Base-by-base conservation (phyloP, 2,329 filamentous ascomycete genomes). In the Zymoseptoria brevis region DNA sequence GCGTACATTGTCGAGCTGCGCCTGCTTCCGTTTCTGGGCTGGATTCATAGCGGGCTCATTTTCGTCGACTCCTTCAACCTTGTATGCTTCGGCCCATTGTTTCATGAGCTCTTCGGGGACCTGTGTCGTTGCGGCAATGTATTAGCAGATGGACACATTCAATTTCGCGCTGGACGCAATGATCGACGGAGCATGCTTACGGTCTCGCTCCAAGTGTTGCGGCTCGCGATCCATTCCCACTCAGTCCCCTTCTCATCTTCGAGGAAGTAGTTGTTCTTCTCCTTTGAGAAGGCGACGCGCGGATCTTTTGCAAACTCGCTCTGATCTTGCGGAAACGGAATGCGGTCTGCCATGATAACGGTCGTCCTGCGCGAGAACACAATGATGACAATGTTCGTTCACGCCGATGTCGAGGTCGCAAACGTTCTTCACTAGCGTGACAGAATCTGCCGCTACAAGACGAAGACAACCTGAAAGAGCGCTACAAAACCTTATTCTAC, bases 221-320 rank as follows among this genome's bases (percentile, higher is more conserved):
- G 75, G 55, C 79, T 80, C 54, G 81, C 75, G 74, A 95, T 86
- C 76, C 87, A 96, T 72, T 92, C 88, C 76, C 87, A 96, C 73
- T 96, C 92, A 62, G 85, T 83, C 56, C 90, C 90, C 71, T 94
- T 86, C 53, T 91, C 89, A 59, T 89, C 87, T 62, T 96, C 91
- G 7, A 94, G 84, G 56, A 94, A 83, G 76, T 87, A 93, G 72
- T 65, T 64, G n/a, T 85, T 81, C 74, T 93, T 87, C 62, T 90
- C 80, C 71, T 84, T 88, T n/a, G 89, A 93, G 76, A 87, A 96
- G 5, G 90, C 93, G 69, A 96, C 89, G 67, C 92, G 88, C 26
- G 89, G 83, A 72, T 96, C 91, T 60, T 77, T 77, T 68, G 87
- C 86, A 72, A 96, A 95, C 53, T 88, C 82, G 58, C 83, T 80